Percentiles rank a stretch among this genome's conserved stretches.
Conservation (phyloP, 2,329 filamentous ascomycete genomes). For the Aureobasidium sp. region DNA sequence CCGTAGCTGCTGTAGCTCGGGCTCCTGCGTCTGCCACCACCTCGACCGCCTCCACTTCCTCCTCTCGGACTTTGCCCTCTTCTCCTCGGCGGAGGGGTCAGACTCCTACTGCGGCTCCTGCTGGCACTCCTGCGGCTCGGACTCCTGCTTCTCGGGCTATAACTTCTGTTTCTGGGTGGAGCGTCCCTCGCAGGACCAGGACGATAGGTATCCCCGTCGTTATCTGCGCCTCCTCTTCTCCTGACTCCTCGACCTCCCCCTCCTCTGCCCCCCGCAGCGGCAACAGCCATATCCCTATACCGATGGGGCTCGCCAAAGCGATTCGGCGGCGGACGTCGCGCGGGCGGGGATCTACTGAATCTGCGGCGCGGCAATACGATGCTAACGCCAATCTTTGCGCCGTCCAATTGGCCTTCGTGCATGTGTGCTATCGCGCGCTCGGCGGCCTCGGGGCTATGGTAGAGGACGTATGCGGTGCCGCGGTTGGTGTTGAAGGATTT, state of each 20-base stretch:
- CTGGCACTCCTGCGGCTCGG: background rate
- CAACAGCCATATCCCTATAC: constrained; percentile 25
- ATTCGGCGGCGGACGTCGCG: constrained; percentile 55
- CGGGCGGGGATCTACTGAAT: constrained; percentile 72
- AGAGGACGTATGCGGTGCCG: constrained; percentile 89
- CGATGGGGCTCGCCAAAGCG: constrained; percentile 36
- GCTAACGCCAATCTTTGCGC: constrained; percentile 73
- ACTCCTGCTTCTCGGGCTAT: constrained; percentile 19
- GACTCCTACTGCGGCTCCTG: constrained; percentile 17
- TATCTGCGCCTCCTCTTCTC: constrained; percentile 30
- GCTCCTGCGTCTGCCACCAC: constrained; percentile 25
- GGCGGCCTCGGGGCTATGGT: constrained; percentile 66
- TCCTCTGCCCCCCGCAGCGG: constrained; percentile 29
- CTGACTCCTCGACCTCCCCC: constrained; percentile 26
- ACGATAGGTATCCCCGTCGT: constrained; percentile 23
- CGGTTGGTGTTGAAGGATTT: constrained; percentile 79
- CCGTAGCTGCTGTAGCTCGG: constrained; percentile 29
- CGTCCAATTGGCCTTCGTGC: constrained; percentile 95
- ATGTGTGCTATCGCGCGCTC: constrained; percentile 89
- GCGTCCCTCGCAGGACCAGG: constrained; percentile 19
- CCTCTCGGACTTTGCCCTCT: constrained; percentile 18
- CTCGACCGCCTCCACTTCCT: constrained; percentile 21
- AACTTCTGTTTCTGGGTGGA: constrained; percentile 10
- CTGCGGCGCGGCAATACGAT: constrained; percentile 80
- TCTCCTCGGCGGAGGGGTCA: constrained; percentile 24